A percentile compares a stretch with the other conserved stretches of the same genome.
These are phyloP conservation scores for Arabis hirsuta DNA, from an alignment of 345 rosid species.

Conservation along the genomic window DNA sequence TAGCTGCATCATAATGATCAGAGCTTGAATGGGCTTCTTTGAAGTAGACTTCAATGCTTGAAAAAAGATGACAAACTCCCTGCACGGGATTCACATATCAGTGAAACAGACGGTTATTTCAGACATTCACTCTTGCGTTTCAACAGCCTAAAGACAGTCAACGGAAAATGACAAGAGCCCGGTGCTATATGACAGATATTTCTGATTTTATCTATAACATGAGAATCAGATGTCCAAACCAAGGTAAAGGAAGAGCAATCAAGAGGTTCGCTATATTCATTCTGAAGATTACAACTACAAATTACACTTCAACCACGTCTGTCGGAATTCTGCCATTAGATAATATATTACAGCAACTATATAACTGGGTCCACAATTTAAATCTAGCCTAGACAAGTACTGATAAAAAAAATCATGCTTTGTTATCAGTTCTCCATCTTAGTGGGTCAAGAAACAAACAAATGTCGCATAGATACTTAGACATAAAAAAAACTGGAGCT, in stretches of 20 bases:
- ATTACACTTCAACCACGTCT: slow-evolving; percentile 23
- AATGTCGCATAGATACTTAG: background rate
- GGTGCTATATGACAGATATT: background rate
- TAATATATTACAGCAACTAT: background rate
- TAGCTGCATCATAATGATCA: slow-evolving; percentile 59
- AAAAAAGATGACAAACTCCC: slow-evolving; percentile 90
- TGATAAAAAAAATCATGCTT: background rate
- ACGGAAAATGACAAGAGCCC: too few species aligned
- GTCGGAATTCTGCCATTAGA: slow-evolving; percentile 9
- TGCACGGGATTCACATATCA: slow-evolving; percentile 46
- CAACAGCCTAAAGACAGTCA: background rate
- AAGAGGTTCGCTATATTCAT: slow-evolving; percentile 18
- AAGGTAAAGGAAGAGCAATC: slow-evolving; percentile 15
- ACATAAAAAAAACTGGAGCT: slow-evolving; percentile 10
- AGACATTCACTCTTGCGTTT: slow-evolving; percentile 26
- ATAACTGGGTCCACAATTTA: background rate
- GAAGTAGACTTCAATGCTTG: slow-evolving; percentile 69
- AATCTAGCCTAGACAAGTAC: slow-evolving; percentile 14
- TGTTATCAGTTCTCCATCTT: background rate
- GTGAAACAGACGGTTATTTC: slow-evolving; percentile 6
- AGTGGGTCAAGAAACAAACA: background rate
- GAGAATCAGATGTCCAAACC: background rate
- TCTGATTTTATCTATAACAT: background rate
- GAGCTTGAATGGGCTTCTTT: slow-evolving; percentile 70
- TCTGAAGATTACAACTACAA: slow-evolving; percentile 4